Conservation (phyloP, 768 basidiomycete species). For the Tricholoma furcatifolium region DNA sequence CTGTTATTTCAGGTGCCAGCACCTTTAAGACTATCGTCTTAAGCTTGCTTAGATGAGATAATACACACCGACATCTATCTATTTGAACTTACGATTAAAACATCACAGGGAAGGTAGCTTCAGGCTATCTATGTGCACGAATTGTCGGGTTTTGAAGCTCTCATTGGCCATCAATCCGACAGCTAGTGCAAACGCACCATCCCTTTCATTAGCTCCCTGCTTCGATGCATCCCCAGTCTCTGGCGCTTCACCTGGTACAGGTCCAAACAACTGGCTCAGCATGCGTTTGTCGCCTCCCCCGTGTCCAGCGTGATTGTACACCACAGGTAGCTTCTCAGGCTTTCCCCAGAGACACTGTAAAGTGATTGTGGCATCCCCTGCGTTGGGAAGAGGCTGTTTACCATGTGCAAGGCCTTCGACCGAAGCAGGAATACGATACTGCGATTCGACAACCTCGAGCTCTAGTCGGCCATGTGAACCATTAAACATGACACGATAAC, state of each 20-base stretch:
- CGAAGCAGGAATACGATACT: constrained; percentile 30
- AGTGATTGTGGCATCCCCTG: constrained; percentile 40
- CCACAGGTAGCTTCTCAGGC: constrained; percentile 39
- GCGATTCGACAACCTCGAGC: constrained; percentile 48
- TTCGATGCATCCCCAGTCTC: constrained; percentile 44
- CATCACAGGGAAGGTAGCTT: constrained; percentile 23
- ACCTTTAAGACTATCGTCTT: too few species aligned
- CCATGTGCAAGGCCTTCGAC: constrained; percentile 36
- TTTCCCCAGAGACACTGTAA: constrained; percentile 45
- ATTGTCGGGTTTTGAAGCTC: constrained; percentile 44
- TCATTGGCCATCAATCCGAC: constrained; percentile 49
- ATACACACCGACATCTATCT: neutral
- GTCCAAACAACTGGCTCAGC: constrained; percentile 48
- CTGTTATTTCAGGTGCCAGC: too few species aligned
- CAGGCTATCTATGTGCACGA: constrained; percentile 35
- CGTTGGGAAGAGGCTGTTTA: constrained; percentile 36
- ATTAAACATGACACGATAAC: constrained; percentile 53
- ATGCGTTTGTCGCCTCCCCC: constrained; percentile 49
- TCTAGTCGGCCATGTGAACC: constrained; percentile 51
- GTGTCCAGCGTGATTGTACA: constrained; percentile 41
- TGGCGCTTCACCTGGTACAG: constrained; percentile 36
- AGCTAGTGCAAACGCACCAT: constrained; percentile 46
- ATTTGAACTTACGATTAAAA: neutral
- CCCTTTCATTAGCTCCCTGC: constrained; percentile 45
- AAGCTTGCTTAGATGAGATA: neutral